Conservation (phyloP, 2,329 filamentous ascomycete genomes). For the Mariannaea sp. region DNA sequence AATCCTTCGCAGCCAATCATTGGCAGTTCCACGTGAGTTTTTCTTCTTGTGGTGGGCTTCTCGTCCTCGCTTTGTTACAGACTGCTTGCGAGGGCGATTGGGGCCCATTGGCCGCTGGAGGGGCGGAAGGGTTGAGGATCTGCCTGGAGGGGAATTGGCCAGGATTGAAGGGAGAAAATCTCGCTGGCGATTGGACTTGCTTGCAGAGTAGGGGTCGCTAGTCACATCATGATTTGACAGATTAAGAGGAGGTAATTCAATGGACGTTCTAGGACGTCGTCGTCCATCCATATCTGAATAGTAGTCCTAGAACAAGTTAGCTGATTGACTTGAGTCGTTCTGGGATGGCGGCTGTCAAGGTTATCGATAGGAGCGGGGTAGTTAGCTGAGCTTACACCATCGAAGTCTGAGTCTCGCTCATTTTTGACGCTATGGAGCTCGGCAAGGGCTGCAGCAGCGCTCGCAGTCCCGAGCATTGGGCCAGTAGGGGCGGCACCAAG, state of each 20-base stretch:
- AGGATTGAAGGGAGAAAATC: constrained; percentile 85
- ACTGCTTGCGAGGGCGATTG: constrained; percentile 80
- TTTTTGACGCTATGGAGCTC: constrained; percentile 79
- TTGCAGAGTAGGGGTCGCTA: constrained; percentile 72
- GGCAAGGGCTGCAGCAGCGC: constrained; percentile 83
- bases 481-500: constrained; percentile 53
- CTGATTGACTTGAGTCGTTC: constrained; percentile 16
- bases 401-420: constrained; percentile 77
- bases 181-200: constrained; percentile 65
- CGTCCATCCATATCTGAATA: constrained; percentile 72
- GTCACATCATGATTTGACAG: constrained; percentile 63
- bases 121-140: constrained; percentile 86
- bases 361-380: constrained; percentile 39
- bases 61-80: constrained; percentile 77
- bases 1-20: constrained; percentile 65
- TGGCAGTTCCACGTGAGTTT: constrained; percentile 71
- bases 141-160: constrained; percentile 78
- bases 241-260: constrained; percentile 75
- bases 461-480: constrained; percentile 62
- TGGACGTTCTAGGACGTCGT: constrained; percentile 66
- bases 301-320: constrained; percentile 57
- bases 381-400: constrained; percentile 66
- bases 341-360: constrained; percentile 14
- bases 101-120: constrained; percentile 75
- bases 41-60: constrained; percentile 81